Base-by-base conservation (phyloP, 768 basidiomycete species). In the Russula brevipes region DNA sequence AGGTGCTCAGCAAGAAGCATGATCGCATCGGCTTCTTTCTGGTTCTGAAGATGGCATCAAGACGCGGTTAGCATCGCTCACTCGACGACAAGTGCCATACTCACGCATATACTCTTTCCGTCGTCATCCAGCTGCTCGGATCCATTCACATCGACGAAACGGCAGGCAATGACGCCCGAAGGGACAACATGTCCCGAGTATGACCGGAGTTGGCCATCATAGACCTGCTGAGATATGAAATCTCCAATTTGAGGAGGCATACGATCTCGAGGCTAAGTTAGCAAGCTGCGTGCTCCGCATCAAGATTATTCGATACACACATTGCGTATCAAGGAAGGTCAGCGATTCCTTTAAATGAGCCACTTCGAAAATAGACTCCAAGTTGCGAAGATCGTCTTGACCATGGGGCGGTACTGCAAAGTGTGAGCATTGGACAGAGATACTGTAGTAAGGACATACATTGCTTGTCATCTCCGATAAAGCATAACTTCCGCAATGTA, bases 331-430 rank as follows among this genome's bases (percentile, higher is more conserved):
- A 44, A 93, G 76, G 64, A 92, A 85, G 4, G 82, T 63, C 3
- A 79, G 76, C 31, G 76, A 68, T 10, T 74, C 71, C 4, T 72
- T 69, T 3, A 94, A 76, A 69, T 92, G 87, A 0, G 73, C 53
- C n/a, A 88, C 70, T 64, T 92, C 90, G 81, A 93, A 92, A 10
- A 93, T 82, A 68, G 89, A 91, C 64, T 87, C 79, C 12, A 92
- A 76, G 2, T 80, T 80, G 60, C 79, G 71, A 45, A 87, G 75
- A 47, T 87, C 80, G 66, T 89, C 88, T 66, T 88, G 82, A 9
- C 89, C 90, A 84, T 79, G 82, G 2, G 91, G 91, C 67, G 91
- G 88, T 68, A 93, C 91, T 93, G 64, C 19, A 69, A 36, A 41
- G 50, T 19, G 41, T n/a, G 46, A 57, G 35, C 45, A 19, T n/a